phyloP scores from a whole-genome alignment of 176 grass and related monocot species.

The Phragmites australis region DNA sequence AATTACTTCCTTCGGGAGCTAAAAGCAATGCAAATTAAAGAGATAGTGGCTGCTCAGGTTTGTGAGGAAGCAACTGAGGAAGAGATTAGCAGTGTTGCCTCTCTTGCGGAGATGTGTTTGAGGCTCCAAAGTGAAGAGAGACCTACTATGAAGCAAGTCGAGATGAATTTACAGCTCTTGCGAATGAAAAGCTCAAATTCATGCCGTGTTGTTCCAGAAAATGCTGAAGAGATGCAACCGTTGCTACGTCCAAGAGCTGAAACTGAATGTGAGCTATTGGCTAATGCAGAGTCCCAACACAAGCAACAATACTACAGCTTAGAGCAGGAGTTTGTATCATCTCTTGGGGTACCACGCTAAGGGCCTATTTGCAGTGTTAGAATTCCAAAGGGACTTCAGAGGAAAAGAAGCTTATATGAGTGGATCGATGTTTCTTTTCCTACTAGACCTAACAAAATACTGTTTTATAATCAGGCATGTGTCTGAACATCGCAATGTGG shows the following conservation, averaged over 20 bases:
- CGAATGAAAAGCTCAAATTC: neutral
- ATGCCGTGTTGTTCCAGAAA: neutral
- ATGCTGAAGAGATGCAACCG: neutral
- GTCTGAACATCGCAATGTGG: neutral
- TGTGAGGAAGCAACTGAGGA: neutral
- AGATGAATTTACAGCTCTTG: neutral
- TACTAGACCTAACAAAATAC: neutral
- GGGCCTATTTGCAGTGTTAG: neutral
- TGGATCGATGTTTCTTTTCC: neutral
- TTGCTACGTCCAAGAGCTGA: neutral
- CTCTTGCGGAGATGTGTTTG: conserved; percentile 9
- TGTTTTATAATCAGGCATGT: neutral
- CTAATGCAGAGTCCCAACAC: neutral
- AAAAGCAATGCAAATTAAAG: neutral
- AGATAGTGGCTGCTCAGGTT: conserved; percentile 3
- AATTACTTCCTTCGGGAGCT: neutral
- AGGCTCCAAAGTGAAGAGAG: neutral
- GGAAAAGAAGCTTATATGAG: neutral
- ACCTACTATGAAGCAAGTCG: conserved; percentile 10
- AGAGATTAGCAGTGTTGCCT: neutral
- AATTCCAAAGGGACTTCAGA: neutral
- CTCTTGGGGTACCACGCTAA: neutral
- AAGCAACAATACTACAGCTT: neutral
- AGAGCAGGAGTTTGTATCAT: neutral
- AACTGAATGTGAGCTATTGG: neutral